Conservation (phyloP, 2,329 filamentous ascomycete species). For the Elsinoe fawcettii region DNA sequence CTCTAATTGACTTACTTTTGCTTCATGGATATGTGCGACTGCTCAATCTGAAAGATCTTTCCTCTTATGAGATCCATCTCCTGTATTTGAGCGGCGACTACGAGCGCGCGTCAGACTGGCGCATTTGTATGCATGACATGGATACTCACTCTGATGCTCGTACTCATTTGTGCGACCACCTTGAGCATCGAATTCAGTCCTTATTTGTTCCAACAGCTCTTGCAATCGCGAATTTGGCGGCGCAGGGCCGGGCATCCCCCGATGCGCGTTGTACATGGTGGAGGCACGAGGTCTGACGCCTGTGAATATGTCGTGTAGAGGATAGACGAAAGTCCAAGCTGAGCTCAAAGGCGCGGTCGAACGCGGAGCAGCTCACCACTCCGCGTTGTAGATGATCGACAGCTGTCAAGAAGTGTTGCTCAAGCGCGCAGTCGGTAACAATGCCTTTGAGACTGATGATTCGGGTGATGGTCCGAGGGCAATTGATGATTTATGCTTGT, state of each 20-base stretch:
- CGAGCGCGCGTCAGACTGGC: background rate
- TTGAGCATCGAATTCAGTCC: conserved; percentile 75
- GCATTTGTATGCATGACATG: background rate
- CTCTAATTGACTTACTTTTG: conserved; percentile 60
- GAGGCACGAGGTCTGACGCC: background rate
- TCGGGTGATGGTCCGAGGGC: no score
- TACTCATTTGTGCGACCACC: conserved; percentile 74
- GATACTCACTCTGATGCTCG: conserved; percentile 81
- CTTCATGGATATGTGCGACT: conserved; percentile 80
- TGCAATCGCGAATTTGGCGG: conserved; percentile 69
- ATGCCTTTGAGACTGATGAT: background rate
- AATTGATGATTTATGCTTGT: background rate
- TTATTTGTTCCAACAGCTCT: conserved; percentile 85
- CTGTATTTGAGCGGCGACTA: conserved; percentile 82
- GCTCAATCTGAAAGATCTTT: conserved; percentile 90
- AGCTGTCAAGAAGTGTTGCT: background rate
- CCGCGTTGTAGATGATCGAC: conserved; percentile 2
- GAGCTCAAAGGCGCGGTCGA: conserved; percentile 1
- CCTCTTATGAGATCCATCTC: conserved; percentile 92
- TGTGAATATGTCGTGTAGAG: background rate
- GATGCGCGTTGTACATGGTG: conserved; percentile 79
- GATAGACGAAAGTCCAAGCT: background rate
- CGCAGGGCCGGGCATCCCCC: conserved; percentile 55
- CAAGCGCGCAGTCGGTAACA: background rate
- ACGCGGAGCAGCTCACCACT: conserved; percentile 13